Base-by-base conservation (phyloP, 108 stramenopile species). In the Schizochytrium sp. region DNA sequence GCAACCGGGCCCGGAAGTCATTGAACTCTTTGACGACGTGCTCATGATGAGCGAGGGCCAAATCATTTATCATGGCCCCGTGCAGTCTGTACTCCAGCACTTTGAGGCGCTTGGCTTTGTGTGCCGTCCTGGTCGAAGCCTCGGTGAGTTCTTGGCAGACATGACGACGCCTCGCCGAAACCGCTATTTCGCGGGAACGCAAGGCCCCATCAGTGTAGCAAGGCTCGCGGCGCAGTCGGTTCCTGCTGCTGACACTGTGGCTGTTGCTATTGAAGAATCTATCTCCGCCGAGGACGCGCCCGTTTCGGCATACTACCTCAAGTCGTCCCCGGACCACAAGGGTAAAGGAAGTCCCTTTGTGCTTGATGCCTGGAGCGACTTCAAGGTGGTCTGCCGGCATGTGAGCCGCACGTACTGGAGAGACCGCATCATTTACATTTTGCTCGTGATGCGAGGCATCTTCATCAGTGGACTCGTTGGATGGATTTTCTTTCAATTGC, bases 11-110 rank as follows among this genome's bases (percentile, higher is more conserved):
- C 97, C 97, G 4, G 97, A 97, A 91, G 96, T 96, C 29, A 95
- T 96, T 57, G 95, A 94, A 44, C 91, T 97, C 44, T 98, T 98
- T 90, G 97, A 98, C 88, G 96, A 97, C 63, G 53, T 97, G n/a
- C 93, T 96, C 25, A 87, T 97, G 58, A 88, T 98, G 47, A 93
- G 94, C 90, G 90, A 94, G 48, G 97, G 97, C 45, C 92, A 88
- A 44, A 88, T 97, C 41, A 93, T 97, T 28, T 96, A 94, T 87
- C 93, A 94, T 25, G 97, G 97, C 18, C 95, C 95, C 5, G 89
- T 95, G 25, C 94, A 94, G 58, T 72, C 91, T 8, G 90, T 95
- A 2, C 71, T 94, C 63, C 53, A 44, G 57, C 90, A 96, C 60
- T 96, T 97, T 60, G 87, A 90, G 87, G 72, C 88, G 25, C 58